These are phyloP conservation scores for Mucor saturninus DNA, from an alignment of 371 early-diverging fungal genomes.

Conservation along the genomic window DNA sequence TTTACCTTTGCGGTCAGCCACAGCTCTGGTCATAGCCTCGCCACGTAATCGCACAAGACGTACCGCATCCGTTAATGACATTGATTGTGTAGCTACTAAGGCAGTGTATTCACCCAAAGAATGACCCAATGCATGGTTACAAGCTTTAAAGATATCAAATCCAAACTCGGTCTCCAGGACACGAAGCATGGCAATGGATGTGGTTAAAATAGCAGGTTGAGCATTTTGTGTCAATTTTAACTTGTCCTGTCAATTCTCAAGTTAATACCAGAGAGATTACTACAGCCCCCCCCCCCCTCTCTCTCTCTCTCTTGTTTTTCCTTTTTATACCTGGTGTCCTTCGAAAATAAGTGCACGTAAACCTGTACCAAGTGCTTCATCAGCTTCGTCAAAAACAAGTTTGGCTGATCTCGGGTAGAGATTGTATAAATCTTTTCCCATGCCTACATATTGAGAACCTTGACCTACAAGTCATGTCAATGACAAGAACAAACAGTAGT, in stretches of 20 bases:
- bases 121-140: constrained; percentile 87
- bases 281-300: no score
- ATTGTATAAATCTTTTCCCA: constrained; percentile 91
- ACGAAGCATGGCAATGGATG: constrained; percentile 87
- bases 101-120: constrained; percentile 96
- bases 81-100: constrained; percentile 77
- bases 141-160: constrained; percentile 73
- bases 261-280: no score
- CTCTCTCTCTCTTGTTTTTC: neutral
- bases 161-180: constrained; percentile 86
- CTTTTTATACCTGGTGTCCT: constrained; percentile 59
- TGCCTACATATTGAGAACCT: constrained; percentile 89
- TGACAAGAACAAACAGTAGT: neutral
- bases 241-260: constrained; percentile 42
- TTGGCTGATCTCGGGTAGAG: constrained; percentile 73
- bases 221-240: constrained; percentile 89
- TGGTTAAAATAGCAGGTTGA: constrained; percentile 93
- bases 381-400: constrained; percentile 87
- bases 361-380: constrained; percentile 76
- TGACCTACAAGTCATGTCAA: constrained; percentile 59
- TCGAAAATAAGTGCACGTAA: constrained; percentile 84
- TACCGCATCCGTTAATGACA: constrained; percentile 82
- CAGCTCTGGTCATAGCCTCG: constrained; percentile 84
- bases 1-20: constrained; percentile 61
- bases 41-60: constrained; percentile 86